Evolutionary conservation across 139 green algal genomes (phyloP).

Genomic region (Helicosporidium sp.): DNA sequence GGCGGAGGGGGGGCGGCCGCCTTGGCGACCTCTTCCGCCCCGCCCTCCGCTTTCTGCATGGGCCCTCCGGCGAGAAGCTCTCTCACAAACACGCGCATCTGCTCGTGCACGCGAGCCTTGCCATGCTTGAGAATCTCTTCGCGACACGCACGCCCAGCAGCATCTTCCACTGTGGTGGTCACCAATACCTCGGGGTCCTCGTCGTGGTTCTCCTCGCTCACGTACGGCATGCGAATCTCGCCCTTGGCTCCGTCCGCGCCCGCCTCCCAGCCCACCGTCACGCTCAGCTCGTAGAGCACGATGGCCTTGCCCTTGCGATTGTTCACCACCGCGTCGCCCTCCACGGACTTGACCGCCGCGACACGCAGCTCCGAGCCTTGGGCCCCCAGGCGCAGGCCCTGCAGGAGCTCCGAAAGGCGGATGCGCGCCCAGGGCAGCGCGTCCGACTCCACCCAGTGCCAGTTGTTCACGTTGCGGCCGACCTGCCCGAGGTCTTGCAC

Average conservation of each 20-base stretch:
- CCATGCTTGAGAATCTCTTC: slow-evolving; percentile 22
- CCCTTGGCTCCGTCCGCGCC: slow-evolving; percentile 10
- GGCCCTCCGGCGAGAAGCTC: slow-evolving; percentile 44
- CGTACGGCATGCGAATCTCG: slow-evolving; percentile 18
- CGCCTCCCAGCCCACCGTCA: slow-evolving; percentile 41
- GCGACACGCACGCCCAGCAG: slow-evolving; percentile 12
- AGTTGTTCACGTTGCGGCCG: slow-evolving; percentile 62
- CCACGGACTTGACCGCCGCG: slow-evolving; percentile 9
- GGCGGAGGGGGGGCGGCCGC: not conserved
- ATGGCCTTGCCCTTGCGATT: slow-evolving; percentile 75
- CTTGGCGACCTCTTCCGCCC: not conserved
- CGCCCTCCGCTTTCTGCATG: slow-evolving; percentile 3
- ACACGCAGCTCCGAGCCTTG: slow-evolving; percentile 1
- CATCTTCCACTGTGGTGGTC: not conserved
- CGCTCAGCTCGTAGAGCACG: slow-evolving; percentile 55
- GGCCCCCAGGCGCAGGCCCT: slow-evolving; percentile 13
- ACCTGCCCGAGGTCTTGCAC: slow-evolving; percentile 56
- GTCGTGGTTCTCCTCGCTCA: slow-evolving; percentile 67
- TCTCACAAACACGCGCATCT: slow-evolving; percentile 31
- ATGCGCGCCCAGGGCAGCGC: slow-evolving; percentile 37
- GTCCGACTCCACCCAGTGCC: slow-evolving; percentile 54
- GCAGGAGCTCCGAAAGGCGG: slow-evolving; percentile 26
- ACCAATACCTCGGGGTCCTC: slow-evolving; percentile 63
- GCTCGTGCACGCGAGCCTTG: slow-evolving; percentile 17
- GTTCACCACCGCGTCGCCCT: slow-evolving; percentile 57